Conservation (phyloP, 139 green algal species). For the Volvox africanus region DNA sequence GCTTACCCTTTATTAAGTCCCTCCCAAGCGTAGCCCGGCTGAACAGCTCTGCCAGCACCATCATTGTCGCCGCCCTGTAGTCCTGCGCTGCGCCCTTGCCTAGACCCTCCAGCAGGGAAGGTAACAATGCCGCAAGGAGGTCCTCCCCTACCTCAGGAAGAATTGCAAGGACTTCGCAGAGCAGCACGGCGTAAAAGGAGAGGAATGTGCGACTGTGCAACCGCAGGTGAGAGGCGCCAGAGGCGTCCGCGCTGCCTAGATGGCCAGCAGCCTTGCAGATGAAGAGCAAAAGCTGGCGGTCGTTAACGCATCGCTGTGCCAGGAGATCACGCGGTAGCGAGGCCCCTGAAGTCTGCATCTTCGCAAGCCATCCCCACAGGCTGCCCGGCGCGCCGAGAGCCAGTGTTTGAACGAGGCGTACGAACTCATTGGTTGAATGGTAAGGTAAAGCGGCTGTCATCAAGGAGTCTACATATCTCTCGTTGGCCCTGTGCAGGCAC, state of each 20-base stretch:
- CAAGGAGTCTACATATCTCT: constrained; percentile 85
- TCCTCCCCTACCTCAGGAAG: constrained; percentile 48
- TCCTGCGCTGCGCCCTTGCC: constrained; percentile 57
- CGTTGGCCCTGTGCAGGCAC: constrained; percentile 76
- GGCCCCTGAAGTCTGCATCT: constrained; percentile 78
- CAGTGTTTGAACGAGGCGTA: constrained; percentile 83
- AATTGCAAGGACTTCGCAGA: constrained; percentile 69
- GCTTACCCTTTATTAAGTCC: constrained; percentile 66
- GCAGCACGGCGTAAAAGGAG: constrained; percentile 80
- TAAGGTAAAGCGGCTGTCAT: constrained; percentile 85
- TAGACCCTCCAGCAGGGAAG: constrained; percentile 78
- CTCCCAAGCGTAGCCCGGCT: constrained; percentile 62
- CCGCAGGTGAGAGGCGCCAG: neutral
- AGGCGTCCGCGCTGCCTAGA: constrained; percentile 27
- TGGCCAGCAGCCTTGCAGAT: constrained; percentile 65
- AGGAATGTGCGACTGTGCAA: constrained; percentile 51
- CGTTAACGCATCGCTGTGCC: constrained; percentile 76
- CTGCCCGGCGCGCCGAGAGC: constrained; percentile 63
- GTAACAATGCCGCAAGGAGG: constrained; percentile 71
- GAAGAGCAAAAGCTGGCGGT: constrained; percentile 74
- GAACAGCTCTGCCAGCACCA: constrained; percentile 82
- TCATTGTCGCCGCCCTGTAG: constrained; percentile 79
- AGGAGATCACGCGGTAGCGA: constrained; percentile 74
- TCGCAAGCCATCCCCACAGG: constrained; percentile 77
- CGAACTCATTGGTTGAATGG: constrained; percentile 93